Base-by-base conservation (phyloP, 2,329 filamentous ascomycete genomes). In the Dissoconium aciculare region DNA sequence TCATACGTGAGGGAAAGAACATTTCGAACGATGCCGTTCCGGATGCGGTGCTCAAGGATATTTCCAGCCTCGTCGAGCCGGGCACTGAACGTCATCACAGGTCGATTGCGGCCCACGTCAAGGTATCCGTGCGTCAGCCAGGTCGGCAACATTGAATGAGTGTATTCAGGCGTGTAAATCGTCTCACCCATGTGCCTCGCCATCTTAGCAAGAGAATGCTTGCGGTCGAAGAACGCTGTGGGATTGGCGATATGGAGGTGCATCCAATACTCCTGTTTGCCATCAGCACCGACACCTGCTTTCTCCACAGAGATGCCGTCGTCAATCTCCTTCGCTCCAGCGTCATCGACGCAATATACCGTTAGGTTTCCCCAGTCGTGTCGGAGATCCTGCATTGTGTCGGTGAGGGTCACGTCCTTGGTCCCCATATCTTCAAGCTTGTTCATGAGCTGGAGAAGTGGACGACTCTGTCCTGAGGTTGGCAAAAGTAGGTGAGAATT, bases 181-280 rank as follows among this genome's bases (percentile, higher is more conserved):
- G 64, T 67, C 43, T 66, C 55, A 4, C 62, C 59, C 44, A 70
- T 63, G 27, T 71, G 60, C 35, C 74, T 65, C 27, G 80, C 72
- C 45, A 71, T 69, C 37, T 67, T 60, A 17, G 68, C 66, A 5
- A 81, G 52, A 5, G 62, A 56, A 21, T 72, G 70, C 13, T 69
- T 59, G 11, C 70, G 68, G 12, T 58, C 45, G 39, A 89, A 71
- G 35, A 70, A 69, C 4, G 81, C 79, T 2, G 77, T 76, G 5
- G 80, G 80, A 46, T 89, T 82, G 10, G 82, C 81, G 25, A 79
- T 67, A 50, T 89, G 81, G 17, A 83, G 56, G 46, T 84, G 79
- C 16, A 87, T 60, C 81, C 81, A 89, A 45, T 69, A 71, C 41
- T 78, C 63, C n/a, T 40, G 47, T 14, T 37, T 38, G 50, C 12